Base-by-base conservation (phyloP, 495 filamentous ascomycete species). In the Penicillium subrubescens region DNA sequence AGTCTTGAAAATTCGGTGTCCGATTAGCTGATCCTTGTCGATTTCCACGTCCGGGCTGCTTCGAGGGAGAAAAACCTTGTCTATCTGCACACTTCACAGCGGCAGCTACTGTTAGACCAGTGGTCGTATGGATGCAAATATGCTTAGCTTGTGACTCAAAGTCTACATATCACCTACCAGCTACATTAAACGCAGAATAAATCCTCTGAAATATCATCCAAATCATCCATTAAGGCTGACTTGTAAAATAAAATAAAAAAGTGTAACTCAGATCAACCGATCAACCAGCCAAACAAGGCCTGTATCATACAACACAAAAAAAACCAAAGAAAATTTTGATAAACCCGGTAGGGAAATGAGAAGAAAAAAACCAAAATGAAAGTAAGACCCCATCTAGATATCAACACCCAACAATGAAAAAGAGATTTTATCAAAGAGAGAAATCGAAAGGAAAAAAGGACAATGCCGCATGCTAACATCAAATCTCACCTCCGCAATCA, bases 401-500 rank as follows among this genome's bases (percentile, higher is more conserved):
- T 41, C 37, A 52, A 52, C 15, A 31, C 48, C 48, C 44, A 25
- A 52, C 23, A 52, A 52, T 52, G 14, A 31, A n/a, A 52, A 29
- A n/a, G n/a, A 29, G 11, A 5, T 19, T 19, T 14, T 51, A 2
- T 35, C 19, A 34, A 53, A 15, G 14, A 52, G 33, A 35, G 19
- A 54, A 12, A 50, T n/a, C 7, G 1, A 29, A 52, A 31, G 6
- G 3, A 7, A 8, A 52, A 7, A 3, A 50, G 4, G 25, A 27
- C 25, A 27, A 29, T 25, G 10, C 17, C 6, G 7, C 1, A 0
- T 7, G 31, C 31, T 33, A 33, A 33, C 31, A 33, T 33, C 5
- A n/a, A 31, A 31, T 15, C 14, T 31, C 27, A 52, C 21, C 7
- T 10, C 15, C 48, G 12, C 48, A n/a, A 17, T 68, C 63, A 71